Base-by-base conservation (phyloP, 163 green algal genomes). In the Coccomyxa subellipsoidea region DNA sequence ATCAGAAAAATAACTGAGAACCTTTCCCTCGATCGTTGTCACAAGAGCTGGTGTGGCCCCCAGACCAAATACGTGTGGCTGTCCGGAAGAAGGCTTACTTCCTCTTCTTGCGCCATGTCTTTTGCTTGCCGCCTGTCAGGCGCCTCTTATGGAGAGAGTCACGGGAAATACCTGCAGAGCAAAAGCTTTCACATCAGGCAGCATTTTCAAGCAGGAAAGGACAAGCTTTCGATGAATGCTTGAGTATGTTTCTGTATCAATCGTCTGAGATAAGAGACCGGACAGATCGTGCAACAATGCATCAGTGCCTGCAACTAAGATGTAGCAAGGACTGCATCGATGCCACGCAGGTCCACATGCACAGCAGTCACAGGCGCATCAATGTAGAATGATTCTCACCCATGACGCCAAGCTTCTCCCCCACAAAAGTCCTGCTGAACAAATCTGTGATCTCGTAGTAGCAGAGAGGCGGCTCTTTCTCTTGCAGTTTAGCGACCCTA, bases 121-220 rank as follows among this genome's bases (percentile, higher is more conserved):
- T 96, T 93, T 98, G 97, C 89, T 97, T 96, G 79, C 96, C 96
- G 89, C 96, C 96, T 32, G 96, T 99, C 54, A 90, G 85, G 47
- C 97, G 93, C 83, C 96, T 91, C 95, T 99, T 99, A 90, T 99
- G 96, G 40, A 98, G 89, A 39, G 93, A 98, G 82, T 98, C 96
- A 88, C 96, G 96, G 81, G 94, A 97, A 90, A 99, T 99, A 95
- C 96, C 96, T 95, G 86, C 78, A 85, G 66, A 73, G 38, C 76
- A 59, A 21, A 66, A 29, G 47, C n/a, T n/a, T n/a, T n/a, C n/a
- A n/a, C n/a, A n/a, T n/a, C n/a, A n/a, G n/a, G n/a, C n/a, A n/a
- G n/a, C n/a, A n/a, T n/a, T n/a, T n/a, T n/a, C n/a, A n/a, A n/a
- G n/a, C n/a, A n/a, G n/a, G n/a, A n/a, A n/a, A n/a, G n/a, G n/a